Base-by-base conservation (phyloP, 805 yeast species). In the Kuraishia piskuri region DNA sequence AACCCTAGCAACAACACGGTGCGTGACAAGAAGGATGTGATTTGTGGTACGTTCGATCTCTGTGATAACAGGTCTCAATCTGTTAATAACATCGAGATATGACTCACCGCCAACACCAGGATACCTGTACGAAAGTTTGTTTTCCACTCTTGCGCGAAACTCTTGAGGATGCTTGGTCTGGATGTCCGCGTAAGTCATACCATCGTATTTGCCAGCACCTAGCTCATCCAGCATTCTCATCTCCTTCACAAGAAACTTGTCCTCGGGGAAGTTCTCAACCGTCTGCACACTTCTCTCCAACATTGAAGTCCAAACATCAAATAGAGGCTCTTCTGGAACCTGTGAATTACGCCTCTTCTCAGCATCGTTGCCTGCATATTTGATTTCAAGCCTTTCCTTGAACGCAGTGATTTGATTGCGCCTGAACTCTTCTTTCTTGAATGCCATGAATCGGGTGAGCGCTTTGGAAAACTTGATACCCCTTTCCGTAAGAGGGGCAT, bases 21-120 rank as follows among this genome's bases (percentile, higher is more conserved):
- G 99, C 1, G 96, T 84, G 0, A 92, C 79, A 22, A 92, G 78
- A 49, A 91, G 69, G 36, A 90, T 80, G 66, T 91, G 96, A 61
- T 90, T 96, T 9, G 88, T 86, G 48, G 95, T 88, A 58, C 99
- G 76, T 66, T 92, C 99, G 50, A 94, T 80, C 67, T 92, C 99
- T 12, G 90, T 90, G 57, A 92, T 92, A 20, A 92, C 80, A 1
- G 97, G 96, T 56, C 96, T 77, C 54, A 92, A 75, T 57, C 99
- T 76, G 59, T 90, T 89, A 63, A 94, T 86, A 12, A 94, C 99
- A 69, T 92, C 98, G 59, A 92, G 71, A 61, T 92, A 92, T 0
- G 96, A 88, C 68, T 92, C 99, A 19, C 99, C 99, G 7, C 98
- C 97, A 50, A 90, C 88, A 3, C 99, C 99, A 1, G 98, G 99